Base-by-base conservation (phyloP, 2,329 filamentous ascomycete species). In the Huntiella savannae region DNA sequence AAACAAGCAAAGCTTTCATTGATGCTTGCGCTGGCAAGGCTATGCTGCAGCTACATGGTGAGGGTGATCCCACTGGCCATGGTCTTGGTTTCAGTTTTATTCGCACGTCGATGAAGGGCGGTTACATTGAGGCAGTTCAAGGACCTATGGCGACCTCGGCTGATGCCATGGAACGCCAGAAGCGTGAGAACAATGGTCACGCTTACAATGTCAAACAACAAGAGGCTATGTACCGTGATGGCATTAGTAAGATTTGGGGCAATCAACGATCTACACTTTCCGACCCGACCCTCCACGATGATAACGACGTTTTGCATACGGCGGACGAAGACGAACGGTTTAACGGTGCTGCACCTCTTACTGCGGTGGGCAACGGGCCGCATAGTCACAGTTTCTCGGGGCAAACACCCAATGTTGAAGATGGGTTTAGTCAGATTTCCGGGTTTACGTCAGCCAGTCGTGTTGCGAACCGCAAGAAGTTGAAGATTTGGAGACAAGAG, bases 51-150 rank as follows among this genome's bases (percentile, higher is more conserved):
- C 71, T 98, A 10, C 87, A 95, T 55, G 91, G 91, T 15, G 84
- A 92, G 53, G 91, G 91, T 47, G 91, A 98, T 58, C 91, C 91
- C 3, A 94, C 88, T 0, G 86, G 86, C 17, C 82, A 87, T 55
- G 91, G 91, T 2, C 77, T 95, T 50, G 91, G 84, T 2, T 94
- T 96, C 66, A 95, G 84, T 59, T 95, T 98, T 60, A 87, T 98
- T 60, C 86, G 91, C 57, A 95, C 87, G 0, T 93, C 85, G 1
- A 98, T 98, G 91, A 98, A 98, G 62, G 91, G 91, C 51, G 91
- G 91, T 0, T 98, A 77, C 50, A 73, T 95, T 61, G 84, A 87
- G 57, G 81, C 86, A 15, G 74, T 92, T 19, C 73, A 75, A 48
- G 75, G 75, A 2, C 74, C 75, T 2, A 62, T 74, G 35, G 72